Conservation (phyloP, 805 yeast genomes). For the Cyberlindnera petersonii region DNA sequence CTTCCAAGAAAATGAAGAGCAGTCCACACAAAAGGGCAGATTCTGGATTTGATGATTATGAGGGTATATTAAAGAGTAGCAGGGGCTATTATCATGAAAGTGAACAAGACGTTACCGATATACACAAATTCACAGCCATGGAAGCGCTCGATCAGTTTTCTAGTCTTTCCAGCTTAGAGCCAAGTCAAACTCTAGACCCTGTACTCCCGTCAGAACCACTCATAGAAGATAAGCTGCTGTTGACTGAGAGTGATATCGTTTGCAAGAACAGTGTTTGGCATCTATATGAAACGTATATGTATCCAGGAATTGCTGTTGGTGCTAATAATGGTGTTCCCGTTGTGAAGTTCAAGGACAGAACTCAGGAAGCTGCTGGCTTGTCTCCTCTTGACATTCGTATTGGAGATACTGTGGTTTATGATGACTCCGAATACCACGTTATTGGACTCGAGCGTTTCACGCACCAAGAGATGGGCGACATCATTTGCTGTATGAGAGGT, state of each 20-base stretch:
- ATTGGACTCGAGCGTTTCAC: constrained; percentile 40
- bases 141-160: constrained; percentile 1
- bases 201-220: constrained; percentile 5
- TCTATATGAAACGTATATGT: constrained; percentile 42
- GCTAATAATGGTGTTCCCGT: constrained; percentile 28
- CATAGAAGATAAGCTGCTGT: constrained; percentile 7
- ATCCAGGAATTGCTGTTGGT: constrained; percentile 43
- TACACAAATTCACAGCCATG: background rate
- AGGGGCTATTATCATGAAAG: background rate
- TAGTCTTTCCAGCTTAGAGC: constrained; percentile 3
- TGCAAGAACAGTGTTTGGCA: constrained; percentile 50
- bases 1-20: background rate
- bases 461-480: constrained; percentile 17
- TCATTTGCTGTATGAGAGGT: constrained; percentile 56
- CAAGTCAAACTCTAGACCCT: background rate
- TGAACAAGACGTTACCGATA: background rate
- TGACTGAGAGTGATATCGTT: constrained; percentile 29
- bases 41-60: background rate
- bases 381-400: constrained; percentile 48
- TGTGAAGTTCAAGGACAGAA: constrained; percentile 40
- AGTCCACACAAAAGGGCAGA: background rate
- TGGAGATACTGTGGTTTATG: constrained; percentile 48
- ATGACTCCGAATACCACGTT: constrained; percentile 37
- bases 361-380: constrained; percentile 26
- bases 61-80: too few relatives aligned